Conservation (phyloP, 345 rosid species). For the Conringia planisiliqua region DNA sequence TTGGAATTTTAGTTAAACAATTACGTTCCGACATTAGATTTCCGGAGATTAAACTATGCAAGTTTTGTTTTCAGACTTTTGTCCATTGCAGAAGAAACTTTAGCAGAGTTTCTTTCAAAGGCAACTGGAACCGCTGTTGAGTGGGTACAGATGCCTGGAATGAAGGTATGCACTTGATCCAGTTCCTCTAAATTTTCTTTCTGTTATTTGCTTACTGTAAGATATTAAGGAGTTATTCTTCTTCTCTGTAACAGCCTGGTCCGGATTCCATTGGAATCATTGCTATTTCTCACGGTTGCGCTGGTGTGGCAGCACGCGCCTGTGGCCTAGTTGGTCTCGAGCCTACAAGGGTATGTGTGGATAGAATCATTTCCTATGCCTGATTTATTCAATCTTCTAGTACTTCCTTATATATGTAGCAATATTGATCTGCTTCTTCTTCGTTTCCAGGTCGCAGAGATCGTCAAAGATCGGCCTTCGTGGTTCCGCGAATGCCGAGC, state of each 20-base stretch:
- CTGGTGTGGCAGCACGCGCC: conserved; percentile 99
- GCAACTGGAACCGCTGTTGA: conserved; percentile 99
- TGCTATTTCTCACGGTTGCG: conserved; percentile 99
- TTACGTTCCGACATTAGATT: conserved; percentile 25
- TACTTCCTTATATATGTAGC: not conserved
- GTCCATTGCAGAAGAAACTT: conserved; percentile 99
- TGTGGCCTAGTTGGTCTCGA: conserved; percentile 99
- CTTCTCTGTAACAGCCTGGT: conserved; percentile 76
- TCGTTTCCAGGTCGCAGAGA: conserved; percentile 78
- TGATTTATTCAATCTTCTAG: not conserved
- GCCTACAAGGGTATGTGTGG: conserved; percentile 88
- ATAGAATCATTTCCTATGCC: not conserved
- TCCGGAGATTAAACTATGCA: not conserved
- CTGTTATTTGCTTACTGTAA: not conserved
- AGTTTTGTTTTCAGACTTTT: conserved; percentile 65
- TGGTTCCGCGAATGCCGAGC: conserved; percentile 99
- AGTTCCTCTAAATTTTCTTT: not conserved
- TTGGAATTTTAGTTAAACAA: conserved; percentile 43
- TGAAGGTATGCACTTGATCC: conserved; percentile 65
- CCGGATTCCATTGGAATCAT: conserved; percentile 99
- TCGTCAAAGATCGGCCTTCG: conserved; percentile 98
- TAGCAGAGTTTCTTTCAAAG: conserved; percentile 99
- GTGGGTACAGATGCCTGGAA: conserved; percentile 99
- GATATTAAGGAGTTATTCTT: not conserved
- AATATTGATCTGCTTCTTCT: not conserved